Conservation (phyloP, 768 basidiomycete species). For the Zangia roseola region DNA sequence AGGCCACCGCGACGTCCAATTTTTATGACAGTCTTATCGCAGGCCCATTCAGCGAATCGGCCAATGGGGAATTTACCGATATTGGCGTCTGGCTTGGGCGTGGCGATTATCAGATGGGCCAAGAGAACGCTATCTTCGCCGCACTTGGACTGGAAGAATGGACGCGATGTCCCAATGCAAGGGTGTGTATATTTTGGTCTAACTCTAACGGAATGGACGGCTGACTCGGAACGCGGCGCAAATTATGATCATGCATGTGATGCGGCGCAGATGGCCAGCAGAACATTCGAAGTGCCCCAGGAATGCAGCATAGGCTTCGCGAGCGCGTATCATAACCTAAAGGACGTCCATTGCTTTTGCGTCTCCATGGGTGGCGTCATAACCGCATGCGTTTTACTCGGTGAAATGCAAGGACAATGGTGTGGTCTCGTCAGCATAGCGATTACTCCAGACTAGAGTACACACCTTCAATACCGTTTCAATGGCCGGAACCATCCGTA, state of each 20-base stretch:
- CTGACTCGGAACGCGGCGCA: too few species aligned
- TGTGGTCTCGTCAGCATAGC: constrained; percentile 22
- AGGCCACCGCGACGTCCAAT: constrained; percentile 37
- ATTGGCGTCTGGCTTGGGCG: constrained; percentile 51
- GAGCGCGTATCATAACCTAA: constrained; percentile 11
- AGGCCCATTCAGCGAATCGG: constrained; percentile 47
- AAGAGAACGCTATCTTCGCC: constrained; percentile 32
- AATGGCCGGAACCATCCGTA: background rate
- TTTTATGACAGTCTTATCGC: constrained; percentile 53
- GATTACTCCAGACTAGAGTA: constrained; percentile 6
- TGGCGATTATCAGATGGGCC: constrained; percentile 33
- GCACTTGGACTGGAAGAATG: constrained; percentile 33
- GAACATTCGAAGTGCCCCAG: constrained; percentile 9
- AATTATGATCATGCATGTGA: too few species aligned
- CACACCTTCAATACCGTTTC: background rate
- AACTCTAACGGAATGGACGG: constrained; percentile 3
- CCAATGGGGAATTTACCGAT: constrained; percentile 54
- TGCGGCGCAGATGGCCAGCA: constrained; percentile 17
- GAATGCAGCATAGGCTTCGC: constrained; percentile 12
- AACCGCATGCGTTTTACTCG: constrained; percentile 41
- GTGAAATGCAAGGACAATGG: constrained; percentile 25
- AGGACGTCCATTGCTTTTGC: constrained; percentile 12
- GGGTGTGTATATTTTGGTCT: background rate
- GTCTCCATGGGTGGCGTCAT: constrained; percentile 15
- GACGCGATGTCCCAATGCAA: constrained; percentile 15